A percentile compares a stretch with the other conserved stretches of the same genome.
Conservation (phyloP, 805 yeast genomes). For the Kockiozyma suomiensis region DNA sequence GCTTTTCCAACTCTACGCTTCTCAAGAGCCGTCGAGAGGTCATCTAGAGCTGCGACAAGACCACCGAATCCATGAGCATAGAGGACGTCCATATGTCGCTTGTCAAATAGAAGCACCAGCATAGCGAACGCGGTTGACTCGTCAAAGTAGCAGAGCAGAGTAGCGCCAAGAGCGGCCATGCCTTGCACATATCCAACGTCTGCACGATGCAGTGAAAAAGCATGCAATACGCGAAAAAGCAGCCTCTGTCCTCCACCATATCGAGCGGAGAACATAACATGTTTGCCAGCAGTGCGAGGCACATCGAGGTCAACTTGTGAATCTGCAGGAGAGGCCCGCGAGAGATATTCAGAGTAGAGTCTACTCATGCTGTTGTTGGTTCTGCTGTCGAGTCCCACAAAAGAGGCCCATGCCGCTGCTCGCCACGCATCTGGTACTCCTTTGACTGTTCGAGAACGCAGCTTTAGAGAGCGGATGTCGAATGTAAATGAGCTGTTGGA, state of each 20-base stretch:
- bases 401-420: conserved; percentile 34
- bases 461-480: conserved; percentile 10
- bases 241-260: conserved; percentile 35
- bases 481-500: conserved; percentile 3
- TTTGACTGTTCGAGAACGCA: conserved; percentile 24
- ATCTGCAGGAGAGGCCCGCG: conserved; percentile 25
- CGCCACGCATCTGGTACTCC: conserved; percentile 36
- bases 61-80: conserved; percentile 29
- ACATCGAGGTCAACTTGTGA: conserved; percentile 35
- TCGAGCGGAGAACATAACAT: conserved; percentile 33
- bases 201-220: conserved; percentile 27
- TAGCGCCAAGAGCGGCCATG: conserved; percentile 48
- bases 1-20: conserved; percentile 11
- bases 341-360: conserved; percentile 10
- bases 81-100: conserved; percentile 20
- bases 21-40: conserved; percentile 7
- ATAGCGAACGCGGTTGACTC: conserved; percentile 29
- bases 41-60: conserved; percentile 24
- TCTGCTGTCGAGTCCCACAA: conserved; percentile 4
- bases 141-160: conserved; percentile 42
- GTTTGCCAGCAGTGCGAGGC: conserved; percentile 32
- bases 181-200: conserved; percentile 45
- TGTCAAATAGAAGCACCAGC: conserved; percentile 23
- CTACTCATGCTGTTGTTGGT: not conserved
- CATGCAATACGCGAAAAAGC: conserved; percentile 34